Percentiles rank a stretch among this genome's conserved stretches.
These are phyloP conservation scores for Cyclotella atomus DNA, from an alignment of 108 stramenopile species.

Conservation along the genomic window DNA sequence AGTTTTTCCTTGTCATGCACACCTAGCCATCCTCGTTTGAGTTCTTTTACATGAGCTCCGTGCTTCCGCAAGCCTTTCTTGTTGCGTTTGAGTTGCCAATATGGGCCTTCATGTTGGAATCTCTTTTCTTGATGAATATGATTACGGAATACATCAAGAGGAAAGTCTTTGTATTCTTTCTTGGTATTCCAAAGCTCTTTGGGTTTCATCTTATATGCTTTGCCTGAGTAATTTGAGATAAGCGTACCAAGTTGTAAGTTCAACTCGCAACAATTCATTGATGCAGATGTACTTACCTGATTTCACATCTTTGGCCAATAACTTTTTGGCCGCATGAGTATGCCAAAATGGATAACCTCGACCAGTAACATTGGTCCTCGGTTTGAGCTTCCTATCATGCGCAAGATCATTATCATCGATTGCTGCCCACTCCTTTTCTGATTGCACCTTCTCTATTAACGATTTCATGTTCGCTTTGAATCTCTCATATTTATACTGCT, in stretches of 20 bases:
- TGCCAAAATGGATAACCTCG: conserved; percentile 15
- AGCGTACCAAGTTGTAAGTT: too few relatives aligned
- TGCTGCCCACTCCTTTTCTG: not conserved
- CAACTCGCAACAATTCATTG: not conserved
- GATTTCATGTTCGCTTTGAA: not conserved
- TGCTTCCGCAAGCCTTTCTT: conserved; percentile 2
- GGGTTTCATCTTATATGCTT: conserved; percentile 8
- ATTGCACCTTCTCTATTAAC: not conserved
- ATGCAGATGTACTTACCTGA: not conserved
- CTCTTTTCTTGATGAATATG: conserved; percentile 11
- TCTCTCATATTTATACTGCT: not conserved
- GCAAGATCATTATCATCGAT: not conserved
- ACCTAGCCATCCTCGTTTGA: not conserved
- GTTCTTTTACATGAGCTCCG: not conserved
- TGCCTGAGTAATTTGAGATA: not conserved
- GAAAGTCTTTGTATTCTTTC: conserved; percentile 10
- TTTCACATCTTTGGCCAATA: not conserved
- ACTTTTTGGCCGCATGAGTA: not conserved
- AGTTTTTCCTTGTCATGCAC: not conserved
- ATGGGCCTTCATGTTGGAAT: not conserved
- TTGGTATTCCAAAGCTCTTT: not conserved
- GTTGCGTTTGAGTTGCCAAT: conserved; percentile 1
- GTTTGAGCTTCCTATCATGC: not conserved
- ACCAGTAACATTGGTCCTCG: not conserved
- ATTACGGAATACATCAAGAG: not conserved